Base-by-base conservation (phyloP, 176 grass and related monocot genomes). In the Echinochloa phyllopogon region DNA sequence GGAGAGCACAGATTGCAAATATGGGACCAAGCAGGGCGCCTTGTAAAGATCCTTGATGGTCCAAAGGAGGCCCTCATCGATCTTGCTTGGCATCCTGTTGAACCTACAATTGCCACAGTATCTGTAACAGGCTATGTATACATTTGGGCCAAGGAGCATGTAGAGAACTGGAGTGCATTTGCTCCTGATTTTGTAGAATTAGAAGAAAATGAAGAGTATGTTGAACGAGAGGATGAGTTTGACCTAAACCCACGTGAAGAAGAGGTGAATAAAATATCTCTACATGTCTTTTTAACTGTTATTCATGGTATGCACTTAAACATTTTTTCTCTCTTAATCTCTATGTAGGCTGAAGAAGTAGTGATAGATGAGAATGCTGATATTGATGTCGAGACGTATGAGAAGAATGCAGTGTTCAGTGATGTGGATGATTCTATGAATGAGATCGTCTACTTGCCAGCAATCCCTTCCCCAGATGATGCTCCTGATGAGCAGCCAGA, bases 21-120 rank as follows among this genome's bases (percentile, higher is more conserved):
- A 75, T 99, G 96, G 96, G 82, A 92, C 78, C 85, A 92, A 81
- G 67, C 87, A 69, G 96, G 96, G 39, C 91, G 89, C 80, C 91
- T 99, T 74, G 88, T 99, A 57, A 99, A 99, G 86, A 95, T 99
- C 37, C 92, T 99, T 73, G 96, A 99, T 91, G 96, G 96, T 79
- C 96, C 93, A 80, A 99, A 99, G 59, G 94, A 96, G 92, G 92
- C 92, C 65, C 73, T 94, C 39, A 97, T 97, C 36, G 94, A 94
- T 94, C 84, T 99, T 72, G 91, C 91, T 18, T 99, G 96, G 96
- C 96, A 99, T 90, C 96, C 93, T 82, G 64, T 95, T 63, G 83
- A 88, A 51, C 96, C 96, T 39, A 87, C 94, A 74, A 92, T 98
- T 66, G 85, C 74, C 37, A 94, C 94, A 24, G 94, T 97, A 25